Base-by-base conservation (phyloP, 1,284 basidiomycete genomes). In the Fomitiporia mediterranea region DNA sequence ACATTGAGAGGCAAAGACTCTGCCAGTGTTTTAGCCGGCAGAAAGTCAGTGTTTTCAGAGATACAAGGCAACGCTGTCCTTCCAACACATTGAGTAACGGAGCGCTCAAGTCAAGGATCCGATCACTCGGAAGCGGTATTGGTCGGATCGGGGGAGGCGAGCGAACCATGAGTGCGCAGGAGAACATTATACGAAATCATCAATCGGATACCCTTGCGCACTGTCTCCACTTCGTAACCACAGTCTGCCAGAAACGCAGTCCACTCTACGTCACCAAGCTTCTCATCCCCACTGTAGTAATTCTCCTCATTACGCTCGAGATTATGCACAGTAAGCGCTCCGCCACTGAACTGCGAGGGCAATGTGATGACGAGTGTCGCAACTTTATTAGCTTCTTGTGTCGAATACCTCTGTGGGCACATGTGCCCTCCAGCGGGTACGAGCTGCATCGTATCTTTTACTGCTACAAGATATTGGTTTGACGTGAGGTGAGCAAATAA, bases 351-450 rank as follows among this genome's bases (percentile, higher is more conserved):
- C 37, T 83, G 80, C 13, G 85, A 83, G 1, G 88, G 88, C 0
- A 91, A 76, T 2, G 85, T 86, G 48, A 91, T 75, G 58, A 83
- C 69, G 51, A 90, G 74, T 2, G 87, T 90, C 6, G 86, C 88
- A 1, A 83, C 80, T 19, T 87, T 75, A 6, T 79, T 80, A 59
- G 89, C 89, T 60, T 75, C 80, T 21, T 80, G 72, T 50, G 79
- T 65, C 5, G 76, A 70, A 25, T 74, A 73, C 0, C 78, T 73
- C 63, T 85, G 83, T 0, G 76, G 70, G 1, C 74, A 74, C 70
- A 86, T 78, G 5, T 77, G 74, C 48, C 81, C 79, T 13, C 86
- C 86, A 23, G 71, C 74, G 1, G 78, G 75, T 55, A 88, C 71
- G 21, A 91, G 74, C 65, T 91, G 86, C 30, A 90, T 74, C 61